Evolutionary conservation across 2,329 filamentous ascomycete genomes (phyloP), one percentile per base, ranked within the genome.

Genomic region (Alternaria alternata): DNA sequence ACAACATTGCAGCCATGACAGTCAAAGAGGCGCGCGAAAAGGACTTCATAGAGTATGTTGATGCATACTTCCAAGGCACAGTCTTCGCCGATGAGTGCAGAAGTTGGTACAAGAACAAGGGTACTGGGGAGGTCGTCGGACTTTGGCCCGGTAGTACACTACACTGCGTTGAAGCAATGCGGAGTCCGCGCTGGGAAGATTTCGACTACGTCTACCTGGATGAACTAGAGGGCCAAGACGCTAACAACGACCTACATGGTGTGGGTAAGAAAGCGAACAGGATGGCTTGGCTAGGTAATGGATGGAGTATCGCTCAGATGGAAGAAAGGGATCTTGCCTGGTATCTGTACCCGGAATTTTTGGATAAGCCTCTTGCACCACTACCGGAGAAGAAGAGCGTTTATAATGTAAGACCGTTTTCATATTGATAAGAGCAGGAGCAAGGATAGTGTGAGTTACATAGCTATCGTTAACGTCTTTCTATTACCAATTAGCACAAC

Each of bases 281-380:
- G 22, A 34, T 78, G 61, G 68, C 70, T 24, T 78, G 74, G 71
- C 43, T 78, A 61, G 75, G 75, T 0, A 76, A 78, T 66, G 75
- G 75, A 0, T 75, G 67, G 69, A 76, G 54, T 42, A 51, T 59
- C 14, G 67, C 65, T 54, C 62, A 72, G 54, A 22, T 70, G 20
- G 74, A 78, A 43, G 66, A 68, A 36, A 73, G 70, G 57, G 70
- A 82, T 68, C 52, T 81, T 70, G 78, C 76, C 30, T 82, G 73
- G 66, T 82, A 82, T 72, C 60, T 82, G 46, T 74, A 77, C 61
- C 76, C 77, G 5, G 73, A 75, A 66, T 82, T 80, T 66, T 34
- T 77, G 68, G 73, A 80, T 20, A 66, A 70, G 56, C 80, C 80
- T 20, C 48, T 62, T 38, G 61, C 64, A 46, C 70, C 69, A 14